phyloP scores from a whole-genome alignment of 768 basidiomycete species.

The Lyophyllum shimeji region DNA sequence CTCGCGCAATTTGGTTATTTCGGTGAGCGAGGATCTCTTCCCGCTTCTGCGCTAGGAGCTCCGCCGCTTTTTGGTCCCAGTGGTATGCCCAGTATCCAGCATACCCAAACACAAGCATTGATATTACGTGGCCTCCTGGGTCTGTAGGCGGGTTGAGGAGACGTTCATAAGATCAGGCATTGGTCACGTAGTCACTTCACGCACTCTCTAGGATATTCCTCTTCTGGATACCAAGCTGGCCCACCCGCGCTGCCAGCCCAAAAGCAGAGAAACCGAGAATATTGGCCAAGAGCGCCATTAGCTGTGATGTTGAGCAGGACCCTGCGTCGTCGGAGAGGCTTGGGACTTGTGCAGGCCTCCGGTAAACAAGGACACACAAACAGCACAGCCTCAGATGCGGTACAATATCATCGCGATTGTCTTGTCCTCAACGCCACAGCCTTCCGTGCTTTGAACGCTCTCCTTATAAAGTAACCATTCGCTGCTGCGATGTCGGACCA shows the following conservation, averaged over 20 bases:
- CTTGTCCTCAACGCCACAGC: constrained; percentile 13
- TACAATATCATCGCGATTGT: constrained; percentile 15
- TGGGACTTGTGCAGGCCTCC: constrained; percentile 10
- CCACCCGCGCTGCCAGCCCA: constrained; percentile 81
- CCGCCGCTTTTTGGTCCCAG: constrained; percentile 64
- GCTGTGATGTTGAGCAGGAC: not conserved
- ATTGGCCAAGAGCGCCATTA: constrained; percentile 67
- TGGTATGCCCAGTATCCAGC: constrained; percentile 73
- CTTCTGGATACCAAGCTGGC: constrained; percentile 85
- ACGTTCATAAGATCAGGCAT: not conserved
- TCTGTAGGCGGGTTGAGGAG: constrained; percentile 41
- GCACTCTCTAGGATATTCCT: constrained; percentile 78
- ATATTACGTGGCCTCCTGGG: constrained; percentile 66
- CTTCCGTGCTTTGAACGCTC: not conserved
- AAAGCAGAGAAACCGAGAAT: constrained; percentile 78
- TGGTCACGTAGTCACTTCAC: constrained; percentile 29
- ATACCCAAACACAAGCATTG: constrained; percentile 70
- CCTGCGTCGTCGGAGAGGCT: constrained; percentile 18
- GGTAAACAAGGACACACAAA: constrained; percentile 29
- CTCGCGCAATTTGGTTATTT: constrained; percentile 32
- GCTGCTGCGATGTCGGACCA: constrained; percentile 24
- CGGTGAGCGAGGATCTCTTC: constrained; percentile 56
- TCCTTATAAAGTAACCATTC: constrained; percentile 5
- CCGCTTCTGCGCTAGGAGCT: constrained; percentile 63
- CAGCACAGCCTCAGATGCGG: constrained; percentile 35